phyloP scores from a whole-genome alignment of 129 eudicot species.

The Solidago caesia region DNA sequence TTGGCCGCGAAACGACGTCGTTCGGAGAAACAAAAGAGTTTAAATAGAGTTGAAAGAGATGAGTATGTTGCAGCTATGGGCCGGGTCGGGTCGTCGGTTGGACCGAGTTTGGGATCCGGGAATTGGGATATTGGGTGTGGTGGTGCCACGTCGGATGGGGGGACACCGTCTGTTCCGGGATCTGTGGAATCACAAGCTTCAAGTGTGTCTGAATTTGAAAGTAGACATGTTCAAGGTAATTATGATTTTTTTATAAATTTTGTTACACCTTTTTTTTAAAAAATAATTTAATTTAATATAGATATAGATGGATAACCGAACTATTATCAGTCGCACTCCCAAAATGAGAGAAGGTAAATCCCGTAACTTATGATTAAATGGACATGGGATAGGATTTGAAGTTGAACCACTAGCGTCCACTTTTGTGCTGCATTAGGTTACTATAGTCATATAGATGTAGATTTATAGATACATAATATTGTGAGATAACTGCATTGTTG shows the following conservation, averaged over 20 bases:
- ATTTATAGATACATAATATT: background rate
- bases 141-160: slow-evolving; percentile 31
- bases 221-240: slow-evolving; percentile 62
- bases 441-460: too few species aligned
- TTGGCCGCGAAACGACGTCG: slow-evolving; percentile 90
- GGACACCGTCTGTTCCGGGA: slow-evolving; percentile 42
- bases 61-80: slow-evolving; percentile 41
- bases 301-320: too few species aligned
- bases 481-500: background rate
- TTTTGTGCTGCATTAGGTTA: too few species aligned
- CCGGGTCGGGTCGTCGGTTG: slow-evolving; percentile 44
- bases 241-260: background rate
- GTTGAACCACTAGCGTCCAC: too few species aligned
- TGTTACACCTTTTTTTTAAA: background rate
- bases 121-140: slow-evolving; percentile 35
- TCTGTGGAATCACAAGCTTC: slow-evolving; percentile 83
- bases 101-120: slow-evolving; percentile 38
- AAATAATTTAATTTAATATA: background rate
- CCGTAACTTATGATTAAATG: too few species aligned
- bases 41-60: slow-evolving; percentile 49
- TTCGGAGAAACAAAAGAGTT: slow-evolving; percentile 65
- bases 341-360: too few species aligned
- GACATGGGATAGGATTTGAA: too few species aligned
- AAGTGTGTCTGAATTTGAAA: slow-evolving; percentile 59
- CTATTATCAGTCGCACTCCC: too few species aligned